Conservation (phyloP, 768 basidiomycete genomes). For the Lactarius hatsudake region DNA sequence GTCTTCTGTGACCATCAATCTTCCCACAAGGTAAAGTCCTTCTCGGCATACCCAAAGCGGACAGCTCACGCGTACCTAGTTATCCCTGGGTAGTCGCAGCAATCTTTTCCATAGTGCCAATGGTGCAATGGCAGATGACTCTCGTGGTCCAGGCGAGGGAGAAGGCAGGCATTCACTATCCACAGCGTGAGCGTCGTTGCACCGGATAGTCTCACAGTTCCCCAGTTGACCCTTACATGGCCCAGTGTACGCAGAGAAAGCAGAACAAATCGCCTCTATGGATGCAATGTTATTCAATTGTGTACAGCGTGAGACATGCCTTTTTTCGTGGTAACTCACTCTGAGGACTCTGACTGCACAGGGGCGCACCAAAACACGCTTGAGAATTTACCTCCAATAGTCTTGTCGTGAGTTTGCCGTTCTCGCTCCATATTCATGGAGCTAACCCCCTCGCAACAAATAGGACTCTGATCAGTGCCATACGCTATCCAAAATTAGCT, state of each 20-base stretch:
- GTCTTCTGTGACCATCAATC: slow-evolving; percentile 16
- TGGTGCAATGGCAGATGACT: slow-evolving; percentile 50
- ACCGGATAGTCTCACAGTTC: neutral
- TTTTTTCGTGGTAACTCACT: neutral
- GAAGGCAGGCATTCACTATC: slow-evolving; percentile 58
- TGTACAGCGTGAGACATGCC: slow-evolving; percentile 52
- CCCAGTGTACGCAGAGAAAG: slow-evolving; percentile 68
- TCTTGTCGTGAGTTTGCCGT: slow-evolving; percentile 27
- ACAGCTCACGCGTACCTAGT: slow-evolving; percentile 6
- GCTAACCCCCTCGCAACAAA: neutral
- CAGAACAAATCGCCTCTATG: slow-evolving; percentile 47
- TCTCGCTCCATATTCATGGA: neutral
- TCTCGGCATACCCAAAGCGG: neutral
- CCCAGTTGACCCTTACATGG: neutral
- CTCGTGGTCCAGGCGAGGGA: slow-evolving; percentile 46
- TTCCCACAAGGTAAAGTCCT: slow-evolving; percentile 25
- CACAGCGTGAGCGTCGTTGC: slow-evolving; percentile 49
- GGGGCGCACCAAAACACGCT: slow-evolving; percentile 66
- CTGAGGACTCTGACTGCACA: slow-evolving; percentile 29
- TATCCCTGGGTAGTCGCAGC: slow-evolving; percentile 53
- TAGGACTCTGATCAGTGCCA: slow-evolving; percentile 42
- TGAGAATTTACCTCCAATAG: slow-evolving; percentile 35
- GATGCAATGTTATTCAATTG: slow-evolving; percentile 67
- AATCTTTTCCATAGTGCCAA: slow-evolving; percentile 48
- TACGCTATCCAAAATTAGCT: slow-evolving; percentile 43